Conservation (phyloP, 106 monocot genomes). For the Gastrodia elata region DNA sequence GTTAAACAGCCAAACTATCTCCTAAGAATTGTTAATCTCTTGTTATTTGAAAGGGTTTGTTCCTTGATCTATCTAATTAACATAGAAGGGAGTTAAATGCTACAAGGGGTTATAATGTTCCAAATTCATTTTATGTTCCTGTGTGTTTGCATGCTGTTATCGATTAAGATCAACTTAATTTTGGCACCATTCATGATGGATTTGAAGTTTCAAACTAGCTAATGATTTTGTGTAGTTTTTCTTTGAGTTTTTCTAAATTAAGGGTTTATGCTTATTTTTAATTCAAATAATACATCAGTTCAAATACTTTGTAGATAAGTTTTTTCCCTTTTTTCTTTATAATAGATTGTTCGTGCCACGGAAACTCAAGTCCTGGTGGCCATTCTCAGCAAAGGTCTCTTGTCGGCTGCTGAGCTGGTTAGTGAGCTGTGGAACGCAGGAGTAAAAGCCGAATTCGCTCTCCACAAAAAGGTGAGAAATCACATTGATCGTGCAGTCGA, state of each 20-base stretch:
- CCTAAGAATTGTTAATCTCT: background rate
- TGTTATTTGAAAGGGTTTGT: background rate
- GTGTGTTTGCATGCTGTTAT: no score
- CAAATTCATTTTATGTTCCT: background rate
- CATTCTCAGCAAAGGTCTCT: conserved; percentile 63
- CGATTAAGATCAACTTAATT: no score
- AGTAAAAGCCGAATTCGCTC: conserved; percentile 68
- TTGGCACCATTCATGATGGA: no score
- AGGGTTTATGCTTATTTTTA: no score
- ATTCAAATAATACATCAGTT: no score
- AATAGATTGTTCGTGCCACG: conserved; percentile 69
- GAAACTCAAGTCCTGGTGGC: conserved; percentile 92
- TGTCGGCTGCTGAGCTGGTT: conserved; percentile 61
- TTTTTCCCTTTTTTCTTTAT: no score
- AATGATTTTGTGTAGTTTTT: no score
- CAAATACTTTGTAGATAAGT: no score
- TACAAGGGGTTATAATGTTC: background rate
- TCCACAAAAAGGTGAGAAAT: conserved; percentile 68
- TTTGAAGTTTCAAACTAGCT: no score
- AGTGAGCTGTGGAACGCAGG: conserved; percentile 67
- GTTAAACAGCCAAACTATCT: background rate
- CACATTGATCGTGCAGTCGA: conserved; percentile 59
- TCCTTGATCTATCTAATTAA: background rate
- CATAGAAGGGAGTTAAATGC: background rate
- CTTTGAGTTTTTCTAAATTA: no score